Evolutionary conservation across 495 filamentous ascomycete genomes (phyloP), one percentile per base, ranked within the genome.

Genomic region (Podospora sp.): DNA sequence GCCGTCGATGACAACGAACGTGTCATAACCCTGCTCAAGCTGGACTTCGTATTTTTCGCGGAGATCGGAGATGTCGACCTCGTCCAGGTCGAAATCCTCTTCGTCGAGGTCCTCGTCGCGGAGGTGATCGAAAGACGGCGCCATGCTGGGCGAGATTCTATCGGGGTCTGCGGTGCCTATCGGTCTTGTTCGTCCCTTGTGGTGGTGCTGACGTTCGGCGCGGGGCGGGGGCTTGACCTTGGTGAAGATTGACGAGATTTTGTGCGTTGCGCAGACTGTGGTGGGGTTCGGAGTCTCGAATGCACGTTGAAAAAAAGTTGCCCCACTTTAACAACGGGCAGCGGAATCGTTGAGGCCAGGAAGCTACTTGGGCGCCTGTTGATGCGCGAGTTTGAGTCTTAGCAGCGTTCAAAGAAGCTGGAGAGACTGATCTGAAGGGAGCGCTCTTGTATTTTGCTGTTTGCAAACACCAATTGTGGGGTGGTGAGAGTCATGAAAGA

Each of bases 1-100:
- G 69, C 95, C 95, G 80, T 99, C 95, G 77, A 97, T 85, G 60
- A 97, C 92, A 65, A 99, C 89, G 72, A 99, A 99, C 68, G 92
- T 89, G 75, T 99, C 95, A 73, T 97, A 88, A 62, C 95, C 94
- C 77, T 97, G 91, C 77, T 99, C 94, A 60, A 97, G 84, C 72
- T 94, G 92, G 50, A 97, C 95, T 78, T 98, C 93, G 74, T 91
- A 97, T 78, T 96, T 91, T 75, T 92, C 93, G 74, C 88, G 85
- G 68, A 99, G 86, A 81, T 99, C 95, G 64, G 92, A 93, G 79
- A 96, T 93, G 75, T 99, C 95, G 75, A 97, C 88, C 76, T 97
- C 92, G 76, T 95, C 92, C 74, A 93, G 88, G 69, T 96, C 92
- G 78, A 93, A 91, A 74, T 94, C 90, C 62, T 93, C 90, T 75